phyloP scores from a whole-genome alignment of 2,329 filamentous ascomycete genomes.

The Pseudofabraea citricarpa region DNA sequence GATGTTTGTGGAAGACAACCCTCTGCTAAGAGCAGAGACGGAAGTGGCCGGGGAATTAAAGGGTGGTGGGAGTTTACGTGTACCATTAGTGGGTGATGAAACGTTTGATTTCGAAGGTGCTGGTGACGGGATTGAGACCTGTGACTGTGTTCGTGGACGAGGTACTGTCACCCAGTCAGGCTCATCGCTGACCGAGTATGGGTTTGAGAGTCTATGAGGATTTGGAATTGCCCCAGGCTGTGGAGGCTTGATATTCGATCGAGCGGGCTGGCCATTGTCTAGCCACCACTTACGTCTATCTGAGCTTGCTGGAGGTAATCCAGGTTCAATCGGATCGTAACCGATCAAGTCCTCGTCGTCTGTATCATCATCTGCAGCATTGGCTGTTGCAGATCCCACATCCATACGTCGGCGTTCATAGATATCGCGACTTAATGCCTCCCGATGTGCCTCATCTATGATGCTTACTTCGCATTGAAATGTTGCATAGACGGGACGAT shows the following conservation, averaged over 20 bases:
- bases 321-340: conserved; percentile 79
- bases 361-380: conserved; percentile 55
- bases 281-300: conserved; percentile 69
- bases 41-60: conserved; percentile 13
- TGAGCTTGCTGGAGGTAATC: conserved; percentile 63
- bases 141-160: conserved; percentile 23
- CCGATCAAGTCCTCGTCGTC: conserved; percentile 76
- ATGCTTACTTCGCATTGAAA: conserved; percentile 83
- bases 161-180: conserved; percentile 77
- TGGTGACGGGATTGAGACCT: conserved; percentile 5
- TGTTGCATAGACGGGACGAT: conserved; percentile 87
- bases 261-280: conserved; percentile 67
- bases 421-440: conserved; percentile 67
- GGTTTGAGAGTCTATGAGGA: conserved; percentile 71
- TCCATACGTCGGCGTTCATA: conserved; percentile 65
- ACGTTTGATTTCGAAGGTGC: conserved; percentile 12
- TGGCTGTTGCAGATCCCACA: conserved; percentile 58
- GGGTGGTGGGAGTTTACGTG: conserved; percentile 25
- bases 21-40: conserved; percentile 10
- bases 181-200: conserved; percentile 69
- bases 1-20: conserved; percentile 14
- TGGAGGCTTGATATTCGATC: conserved; percentile 66
- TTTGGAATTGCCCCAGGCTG: conserved; percentile 62
- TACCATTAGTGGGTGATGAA: conserved; percentile 9
- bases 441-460: conserved; percentile 69